Percentiles rank a stretch among this genome's conserved stretches.
Evolutionary conservation across 176 grass and related monocot species (phyloP).

Genomic region (Avena insularis): DNA sequence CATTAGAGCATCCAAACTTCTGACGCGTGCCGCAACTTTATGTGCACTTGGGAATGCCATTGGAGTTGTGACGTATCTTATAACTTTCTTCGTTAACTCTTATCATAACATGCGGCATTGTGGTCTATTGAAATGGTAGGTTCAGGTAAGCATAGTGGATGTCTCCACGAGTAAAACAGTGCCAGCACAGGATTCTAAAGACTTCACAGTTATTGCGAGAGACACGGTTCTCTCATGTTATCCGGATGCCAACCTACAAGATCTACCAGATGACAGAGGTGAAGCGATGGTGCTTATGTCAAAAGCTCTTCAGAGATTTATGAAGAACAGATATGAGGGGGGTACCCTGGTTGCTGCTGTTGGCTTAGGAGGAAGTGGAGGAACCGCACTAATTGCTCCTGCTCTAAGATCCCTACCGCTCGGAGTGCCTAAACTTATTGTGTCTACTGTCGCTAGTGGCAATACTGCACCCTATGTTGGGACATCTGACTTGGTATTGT

Average conservation of each 20-base stretch:
- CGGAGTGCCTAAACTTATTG: conserved; percentile 89
- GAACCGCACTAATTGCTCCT: conserved; percentile 81
- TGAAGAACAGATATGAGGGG: conserved; percentile 59
- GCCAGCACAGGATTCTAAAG: conserved; percentile 43
- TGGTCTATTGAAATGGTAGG: conserved; percentile 56
- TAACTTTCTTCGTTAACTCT: not conserved
- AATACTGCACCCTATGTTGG: conserved; percentile 76
- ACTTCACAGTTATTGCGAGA: conserved; percentile 58
- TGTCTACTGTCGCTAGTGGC: conserved; percentile 88
- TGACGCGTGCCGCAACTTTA: not conserved
- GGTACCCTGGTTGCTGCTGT: conserved; percentile 68
- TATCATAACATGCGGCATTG: conserved; percentile 28
- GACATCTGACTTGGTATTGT: conserved; percentile 83
- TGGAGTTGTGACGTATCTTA: not conserved
- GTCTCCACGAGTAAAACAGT: conserved; percentile 69
- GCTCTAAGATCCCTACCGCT: conserved; percentile 83
- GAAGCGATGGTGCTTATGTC: conserved; percentile 73
- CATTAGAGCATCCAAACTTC: not conserved
- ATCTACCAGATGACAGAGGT: conserved; percentile 81
- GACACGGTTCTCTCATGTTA: conserved; percentile 68
- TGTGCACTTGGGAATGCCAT: not conserved
- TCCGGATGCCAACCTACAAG: conserved; percentile 36
- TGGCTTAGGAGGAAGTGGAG: conserved; percentile 91
- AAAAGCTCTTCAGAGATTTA: conserved; percentile 70
- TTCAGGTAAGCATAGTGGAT: conserved; percentile 83